A percentile compares a stretch with the other conserved stretches of the same genome.
phyloP scores from a whole-genome alignment of 2,329 filamentous ascomycete species.

The Dryadomyces quercus-mongolicae region DNA sequence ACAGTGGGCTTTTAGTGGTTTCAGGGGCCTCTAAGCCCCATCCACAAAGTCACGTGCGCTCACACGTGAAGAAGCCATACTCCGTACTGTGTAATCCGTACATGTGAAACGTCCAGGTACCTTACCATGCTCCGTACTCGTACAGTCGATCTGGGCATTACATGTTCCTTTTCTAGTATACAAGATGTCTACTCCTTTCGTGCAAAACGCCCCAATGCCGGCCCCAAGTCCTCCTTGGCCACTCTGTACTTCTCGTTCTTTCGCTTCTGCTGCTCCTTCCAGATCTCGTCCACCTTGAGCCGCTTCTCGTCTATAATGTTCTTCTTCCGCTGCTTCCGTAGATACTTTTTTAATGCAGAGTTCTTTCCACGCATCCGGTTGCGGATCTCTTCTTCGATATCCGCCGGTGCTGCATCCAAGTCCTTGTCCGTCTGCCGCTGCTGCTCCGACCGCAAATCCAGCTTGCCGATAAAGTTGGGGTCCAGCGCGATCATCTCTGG shows the following conservation, averaged over 20 bases:
- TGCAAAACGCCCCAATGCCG: conserved; percentile 75
- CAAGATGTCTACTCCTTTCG: conserved; percentile 43
- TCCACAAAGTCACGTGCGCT: not conserved
- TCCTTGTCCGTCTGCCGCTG: conserved; percentile 68
- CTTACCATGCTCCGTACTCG: no score
- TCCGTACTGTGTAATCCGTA: no score
- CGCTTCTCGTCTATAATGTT: conserved; percentile 96
- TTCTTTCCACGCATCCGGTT: conserved; percentile 74
- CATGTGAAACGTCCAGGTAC: not conserved
- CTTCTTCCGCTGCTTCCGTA: conserved; percentile 82
- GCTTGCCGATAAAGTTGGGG: conserved; percentile 78
- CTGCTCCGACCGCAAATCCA: conserved; percentile 71
- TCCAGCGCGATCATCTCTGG: conserved; percentile 96
- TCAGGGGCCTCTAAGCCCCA: not conserved
- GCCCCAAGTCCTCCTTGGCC: conserved; percentile 64
- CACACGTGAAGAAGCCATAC: not conserved
- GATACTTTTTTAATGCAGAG: conserved; percentile 72
- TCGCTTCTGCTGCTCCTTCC: conserved; percentile 58
- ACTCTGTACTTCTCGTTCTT: conserved; percentile 51
- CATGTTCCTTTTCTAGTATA: not conserved
- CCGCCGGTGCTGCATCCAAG: conserved; percentile 55
- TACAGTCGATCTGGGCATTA: not conserved
- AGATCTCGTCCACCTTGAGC: conserved; percentile 72
- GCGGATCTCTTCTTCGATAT: conserved; percentile 48
- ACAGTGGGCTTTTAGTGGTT: not conserved